Evolutionary conservation across 257 asterid genomes (phyloP).

Genomic region (Solanum pinnatisectum): DNA sequence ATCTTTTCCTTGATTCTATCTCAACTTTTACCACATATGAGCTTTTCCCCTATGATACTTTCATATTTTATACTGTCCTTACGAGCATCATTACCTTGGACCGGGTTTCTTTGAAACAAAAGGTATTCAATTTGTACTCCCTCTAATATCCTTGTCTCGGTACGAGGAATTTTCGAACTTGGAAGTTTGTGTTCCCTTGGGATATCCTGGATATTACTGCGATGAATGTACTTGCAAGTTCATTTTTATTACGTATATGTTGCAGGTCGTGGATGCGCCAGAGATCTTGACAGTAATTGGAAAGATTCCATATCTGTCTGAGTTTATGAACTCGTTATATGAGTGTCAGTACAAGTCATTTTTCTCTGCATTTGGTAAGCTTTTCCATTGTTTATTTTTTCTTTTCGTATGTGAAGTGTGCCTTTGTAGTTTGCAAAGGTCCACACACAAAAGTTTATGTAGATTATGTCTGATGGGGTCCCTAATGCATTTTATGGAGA

Average conservation of each 20-base stretch:
- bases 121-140: conserved; percentile 29
- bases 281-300: conserved; percentile 85
- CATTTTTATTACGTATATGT: conserved; percentile 10
- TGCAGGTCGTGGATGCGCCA: conserved; percentile 93
- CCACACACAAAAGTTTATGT: background rate
- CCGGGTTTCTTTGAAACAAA: conserved; percentile 82
- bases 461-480: background rate
- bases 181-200: background rate
- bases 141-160: background rate
- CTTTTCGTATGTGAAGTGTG: background rate
- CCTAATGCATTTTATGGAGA: background rate
- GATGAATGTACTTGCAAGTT: background rate
- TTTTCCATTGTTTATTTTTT: background rate
- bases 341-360: conserved; percentile 81
- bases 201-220: background rate
- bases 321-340: conserved; percentile 67
- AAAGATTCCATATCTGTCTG: conserved; percentile 63
- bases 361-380: conserved; percentile 78
- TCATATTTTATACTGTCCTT: conserved; percentile 80
- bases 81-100: conserved; percentile 87
- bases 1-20: conserved; percentile 87
- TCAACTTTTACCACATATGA: conserved; percentile 98
- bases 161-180: background rate
- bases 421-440: background rate
- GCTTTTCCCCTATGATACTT: conserved; percentile 78